These are phyloP conservation scores for Tetrapisispora arboricola DNA, from an alignment of 805 yeast genomes.

Conservation along the genomic window DNA sequence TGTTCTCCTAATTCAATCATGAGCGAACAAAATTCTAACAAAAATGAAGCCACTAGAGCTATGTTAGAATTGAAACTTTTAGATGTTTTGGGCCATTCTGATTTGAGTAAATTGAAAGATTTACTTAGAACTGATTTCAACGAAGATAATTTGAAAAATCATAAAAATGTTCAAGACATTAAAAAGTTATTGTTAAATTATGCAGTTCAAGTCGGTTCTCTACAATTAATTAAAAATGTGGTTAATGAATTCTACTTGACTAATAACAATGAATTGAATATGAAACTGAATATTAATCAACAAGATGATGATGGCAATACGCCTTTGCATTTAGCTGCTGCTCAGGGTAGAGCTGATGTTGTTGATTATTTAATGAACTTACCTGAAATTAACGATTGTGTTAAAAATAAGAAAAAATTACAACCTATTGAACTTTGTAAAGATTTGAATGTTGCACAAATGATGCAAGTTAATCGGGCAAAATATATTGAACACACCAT, in stretches of 20 bases:
- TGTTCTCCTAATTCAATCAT: not conserved
- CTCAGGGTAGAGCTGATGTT: conserved; percentile 62
- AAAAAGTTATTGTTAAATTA: conserved; percentile 48
- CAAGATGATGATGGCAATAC: conserved; percentile 81
- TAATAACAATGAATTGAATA: conserved; percentile 2
- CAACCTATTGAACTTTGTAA: conserved; percentile 78
- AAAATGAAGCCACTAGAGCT: conserved; percentile 28
- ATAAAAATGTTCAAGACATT: conserved; percentile 33
- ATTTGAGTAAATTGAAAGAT: conserved; percentile 14
- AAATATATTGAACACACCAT: conserved; percentile 68
- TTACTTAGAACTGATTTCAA: conserved; percentile 9
- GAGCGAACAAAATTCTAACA: not conserved
- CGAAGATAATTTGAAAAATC: conserved; percentile 21
- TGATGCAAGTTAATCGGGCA: conserved; percentile 68
- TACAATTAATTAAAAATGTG: conserved; percentile 42
- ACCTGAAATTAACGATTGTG: conserved; percentile 71
- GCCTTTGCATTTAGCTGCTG: conserved; percentile 81
- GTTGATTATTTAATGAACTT: conserved; percentile 54
- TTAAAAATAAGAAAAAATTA: conserved; percentile 53
- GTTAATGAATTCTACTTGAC: conserved; percentile 24
- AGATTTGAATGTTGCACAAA: conserved; percentile 52
- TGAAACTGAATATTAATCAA: conserved; percentile 50
- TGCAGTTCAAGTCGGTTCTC: conserved; percentile 82
- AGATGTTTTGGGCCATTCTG: conserved; percentile 42
- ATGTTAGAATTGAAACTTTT: conserved; percentile 50